Percentiles rank a stretch among this genome's conserved stretches.
Evolutionary conservation across 2,329 filamentous ascomycete genomes (phyloP).

Genomic region (Juglanconis sp.): DNA sequence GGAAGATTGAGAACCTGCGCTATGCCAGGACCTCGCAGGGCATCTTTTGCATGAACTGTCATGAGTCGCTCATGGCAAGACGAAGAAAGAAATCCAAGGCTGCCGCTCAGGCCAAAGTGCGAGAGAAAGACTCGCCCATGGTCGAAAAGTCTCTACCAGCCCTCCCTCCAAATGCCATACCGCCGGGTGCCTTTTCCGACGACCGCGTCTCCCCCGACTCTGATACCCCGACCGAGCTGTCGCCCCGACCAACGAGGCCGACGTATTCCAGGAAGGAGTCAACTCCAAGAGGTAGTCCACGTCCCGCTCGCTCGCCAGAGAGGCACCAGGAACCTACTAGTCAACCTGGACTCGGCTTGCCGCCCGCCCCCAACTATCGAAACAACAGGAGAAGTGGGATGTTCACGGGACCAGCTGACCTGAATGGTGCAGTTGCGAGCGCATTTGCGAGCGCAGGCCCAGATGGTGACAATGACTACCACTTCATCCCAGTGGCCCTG

Average conservation of each 20-base stretch:
- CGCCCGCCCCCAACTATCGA: conserved; percentile 74
- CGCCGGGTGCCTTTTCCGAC: conserved; percentile 60
- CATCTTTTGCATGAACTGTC: conserved; percentile 99
- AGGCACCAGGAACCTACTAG: conserved; percentile 40
- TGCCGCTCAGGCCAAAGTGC: conserved; percentile 55
- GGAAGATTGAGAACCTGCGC: conserved; percentile 95
- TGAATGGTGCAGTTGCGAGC: conserved; percentile 30
- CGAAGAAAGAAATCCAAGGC: conserved; percentile 82
- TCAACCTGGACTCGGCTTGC: conserved; percentile 57
- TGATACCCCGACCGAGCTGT: conserved; percentile 67
- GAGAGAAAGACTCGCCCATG: conserved; percentile 65
- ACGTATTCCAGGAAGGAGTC: conserved; percentile 50
- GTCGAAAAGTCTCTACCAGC: conserved; percentile 92
- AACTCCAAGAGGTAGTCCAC: conserved; percentile 52
- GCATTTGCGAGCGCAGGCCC: conserved; percentile 22
- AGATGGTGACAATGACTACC: conserved; percentile 57
- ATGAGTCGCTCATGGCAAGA: conserved; percentile 92
- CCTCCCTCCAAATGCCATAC: conserved; percentile 71
- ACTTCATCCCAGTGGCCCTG: conserved; percentile 73
- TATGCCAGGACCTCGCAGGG: conserved; percentile 97
- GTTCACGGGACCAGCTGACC: conserved; percentile 38
- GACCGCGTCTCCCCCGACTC: conserved; percentile 58
- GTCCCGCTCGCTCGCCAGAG: conserved; percentile 54
- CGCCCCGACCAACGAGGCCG: conserved; percentile 54
- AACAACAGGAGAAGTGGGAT: conserved; percentile 73